Base-by-base conservation (phyloP, 176 grass and related monocot genomes). In the Secale cereale region DNA sequence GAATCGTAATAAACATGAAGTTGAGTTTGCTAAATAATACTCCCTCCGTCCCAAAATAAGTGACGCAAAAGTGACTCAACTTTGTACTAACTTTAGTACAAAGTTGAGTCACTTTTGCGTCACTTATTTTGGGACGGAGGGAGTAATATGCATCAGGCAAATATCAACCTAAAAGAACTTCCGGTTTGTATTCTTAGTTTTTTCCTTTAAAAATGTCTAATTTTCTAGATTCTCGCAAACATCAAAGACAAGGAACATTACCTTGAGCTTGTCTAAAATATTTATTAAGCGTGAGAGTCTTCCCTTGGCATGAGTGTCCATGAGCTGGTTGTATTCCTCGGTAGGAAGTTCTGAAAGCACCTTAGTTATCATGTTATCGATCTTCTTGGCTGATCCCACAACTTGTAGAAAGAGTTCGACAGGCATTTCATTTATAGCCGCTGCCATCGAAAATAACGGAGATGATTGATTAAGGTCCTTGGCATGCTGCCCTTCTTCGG, bases 401-500 rank as follows among this genome's bases (percentile, higher is more conserved):
- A 98, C 88, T 89, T 98, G 96, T 76, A 95, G 83, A 81, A 98
- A 98, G 33, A 98, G 73, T 88, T 98, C 87, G 76, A 98, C 86
- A 6, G 93, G 93, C 96, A 98, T 98, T 80, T 86, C 71, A 79
- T 94, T 98, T 68, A 74, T 87, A 85, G 91, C 96, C 78, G 89
- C 85, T 73, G 88, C 86, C 88, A 93, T 84, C 11, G 90, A 88
- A 94, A 98, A 98, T 68, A 98, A 80, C 29, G 86, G 84, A 66
- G 70, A 92, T 46, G 86, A 85, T 66, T 78, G 86, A 48, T 75
- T 84, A 82, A 85, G 66, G 80, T 78, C 85, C 74, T 77, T 94
- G 16, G 89, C 66, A 72, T 59, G 70, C 56, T 92, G 56, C 26
- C 76, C 77, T 80, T 80, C 65, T 78, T 88, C 81, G 35, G 77